Evolutionary conservation across 768 basidiomycete genomes (phyloP).

Genomic region (Phylloporus arenicola): DNA sequence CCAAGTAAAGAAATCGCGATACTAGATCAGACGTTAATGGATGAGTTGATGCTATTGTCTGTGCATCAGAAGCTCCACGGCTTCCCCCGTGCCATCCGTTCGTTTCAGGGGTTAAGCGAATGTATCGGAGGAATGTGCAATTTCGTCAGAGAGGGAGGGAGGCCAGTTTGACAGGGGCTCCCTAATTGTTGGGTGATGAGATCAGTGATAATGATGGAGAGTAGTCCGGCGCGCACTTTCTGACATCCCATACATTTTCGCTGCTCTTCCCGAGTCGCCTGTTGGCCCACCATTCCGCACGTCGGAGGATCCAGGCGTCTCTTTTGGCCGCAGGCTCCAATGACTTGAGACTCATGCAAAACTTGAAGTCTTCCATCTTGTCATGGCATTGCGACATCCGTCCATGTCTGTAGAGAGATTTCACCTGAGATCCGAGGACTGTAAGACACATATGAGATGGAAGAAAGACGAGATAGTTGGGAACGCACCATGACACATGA

Average conservation of each 20-base stretch:
- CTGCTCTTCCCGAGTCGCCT: constrained; percentile 74
- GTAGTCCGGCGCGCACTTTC: constrained; percentile 55
- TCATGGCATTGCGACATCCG: constrained; percentile 61
- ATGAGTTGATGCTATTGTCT: not conserved
- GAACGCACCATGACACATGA: constrained; percentile 60
- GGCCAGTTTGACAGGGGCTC: constrained; percentile 27
- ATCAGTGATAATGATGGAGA: constrained; percentile 1
- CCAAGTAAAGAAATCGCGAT: not conserved
- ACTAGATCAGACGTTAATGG: not conserved
- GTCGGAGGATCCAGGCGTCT: constrained; percentile 76
- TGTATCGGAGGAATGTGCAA: constrained; percentile 17
- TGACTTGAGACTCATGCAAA: constrained; percentile 80
- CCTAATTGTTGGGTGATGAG: constrained; percentile 6
- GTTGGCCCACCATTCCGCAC: constrained; percentile 94
- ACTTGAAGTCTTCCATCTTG: constrained; percentile 92
- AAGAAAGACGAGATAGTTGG: not conserved
- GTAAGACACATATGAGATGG: constrained; percentile 9
- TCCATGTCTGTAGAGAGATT: constrained; percentile 84
- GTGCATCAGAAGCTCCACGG: not conserved
- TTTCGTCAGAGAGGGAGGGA: constrained; percentile 18
- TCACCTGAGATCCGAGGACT: constrained; percentile 79
- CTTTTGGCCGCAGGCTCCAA: constrained; percentile 72
- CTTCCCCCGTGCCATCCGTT: not conserved
- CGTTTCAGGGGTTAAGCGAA: constrained; percentile 12
- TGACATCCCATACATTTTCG: constrained; percentile 90